Conservation (phyloP, 75 land plant species). For the Azolla pinnata region DNA sequence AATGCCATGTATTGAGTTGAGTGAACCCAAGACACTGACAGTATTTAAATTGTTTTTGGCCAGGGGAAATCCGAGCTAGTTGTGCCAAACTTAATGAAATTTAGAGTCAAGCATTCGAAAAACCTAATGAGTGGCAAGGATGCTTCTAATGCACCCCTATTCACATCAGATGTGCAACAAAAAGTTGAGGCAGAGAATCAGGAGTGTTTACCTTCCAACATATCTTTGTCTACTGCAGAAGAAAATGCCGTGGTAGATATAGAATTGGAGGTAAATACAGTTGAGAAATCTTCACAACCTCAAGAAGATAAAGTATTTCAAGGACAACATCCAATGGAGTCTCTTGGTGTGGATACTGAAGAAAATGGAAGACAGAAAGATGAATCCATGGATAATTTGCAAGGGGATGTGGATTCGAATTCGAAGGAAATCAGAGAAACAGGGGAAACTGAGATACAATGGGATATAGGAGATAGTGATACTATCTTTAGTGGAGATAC, state of each 20-base stretch:
- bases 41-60: background rate
- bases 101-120: no score
- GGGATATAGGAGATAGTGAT: background rate
- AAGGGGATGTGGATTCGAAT: conserved; percentile 19
- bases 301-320: background rate
- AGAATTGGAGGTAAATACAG: conserved; percentile 70
- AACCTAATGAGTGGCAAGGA: no score
- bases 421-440: background rate
- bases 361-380: background rate
- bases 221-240: no score
- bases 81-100: no score
- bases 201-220: no score
- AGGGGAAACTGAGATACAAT: background rate
- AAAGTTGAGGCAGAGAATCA: no score
- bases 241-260: conserved; percentile 41
- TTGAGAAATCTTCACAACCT: conserved; percentile 25
- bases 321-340: background rate
- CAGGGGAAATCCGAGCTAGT: background rate
- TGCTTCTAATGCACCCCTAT: no score
- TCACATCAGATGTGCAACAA: no score
- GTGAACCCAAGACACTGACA: no score
- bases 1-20: no score
- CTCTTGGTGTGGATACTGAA: conserved; percentile 5
- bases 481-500: background rate
- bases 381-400: conserved; percentile 3